phyloP scores from a whole-genome alignment of 1,284 basidiomycete genomes.

The Austropuccinia psidii region DNA sequence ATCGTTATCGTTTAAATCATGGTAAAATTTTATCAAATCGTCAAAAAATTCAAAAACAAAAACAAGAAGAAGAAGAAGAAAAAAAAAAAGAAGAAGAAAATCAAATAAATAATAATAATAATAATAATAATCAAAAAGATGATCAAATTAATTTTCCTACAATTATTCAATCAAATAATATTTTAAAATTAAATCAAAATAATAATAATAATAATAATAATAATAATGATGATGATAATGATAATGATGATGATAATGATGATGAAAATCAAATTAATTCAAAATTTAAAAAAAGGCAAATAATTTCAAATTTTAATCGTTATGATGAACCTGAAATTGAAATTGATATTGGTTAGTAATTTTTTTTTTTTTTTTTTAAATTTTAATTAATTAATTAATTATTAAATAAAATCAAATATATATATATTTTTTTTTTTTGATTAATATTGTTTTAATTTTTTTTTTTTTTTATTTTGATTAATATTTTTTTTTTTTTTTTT shows the following conservation, averaged over 20 bases:
- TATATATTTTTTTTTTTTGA: not conserved
- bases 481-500: not conserved
- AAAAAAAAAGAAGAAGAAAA: not conserved
- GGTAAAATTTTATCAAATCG: slow-evolving; percentile 29
- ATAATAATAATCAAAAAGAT: too few relatives aligned
- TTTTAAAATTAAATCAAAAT: not conserved
- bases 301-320: slow-evolving; percentile 9
- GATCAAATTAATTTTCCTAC: slow-evolving; percentile 9
- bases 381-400: too few relatives aligned
- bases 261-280: not conserved
- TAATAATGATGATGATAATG: not conserved
- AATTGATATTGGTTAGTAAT: slow-evolving; percentile 26
- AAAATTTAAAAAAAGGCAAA: not conserved
- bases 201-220: too few relatives aligned
- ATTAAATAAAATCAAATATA: too few relatives aligned
- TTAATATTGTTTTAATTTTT: not conserved
- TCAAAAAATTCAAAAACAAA: slow-evolving; percentile 6
- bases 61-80: too few relatives aligned
- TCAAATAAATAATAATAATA: too few relatives aligned
- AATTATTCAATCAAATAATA: not conserved
- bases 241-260: not conserved
- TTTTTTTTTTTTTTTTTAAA: too few relatives aligned
- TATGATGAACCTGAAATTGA: slow-evolving; percentile 36
- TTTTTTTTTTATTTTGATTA: not conserved
- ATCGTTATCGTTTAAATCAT: slow-evolving; percentile 24